Percentiles rank a stretch among this genome's conserved stretches.
Evolutionary conservation across 371 early-diverging fungal species (phyloP).

Genomic region (Coemansia sp.): DNA sequence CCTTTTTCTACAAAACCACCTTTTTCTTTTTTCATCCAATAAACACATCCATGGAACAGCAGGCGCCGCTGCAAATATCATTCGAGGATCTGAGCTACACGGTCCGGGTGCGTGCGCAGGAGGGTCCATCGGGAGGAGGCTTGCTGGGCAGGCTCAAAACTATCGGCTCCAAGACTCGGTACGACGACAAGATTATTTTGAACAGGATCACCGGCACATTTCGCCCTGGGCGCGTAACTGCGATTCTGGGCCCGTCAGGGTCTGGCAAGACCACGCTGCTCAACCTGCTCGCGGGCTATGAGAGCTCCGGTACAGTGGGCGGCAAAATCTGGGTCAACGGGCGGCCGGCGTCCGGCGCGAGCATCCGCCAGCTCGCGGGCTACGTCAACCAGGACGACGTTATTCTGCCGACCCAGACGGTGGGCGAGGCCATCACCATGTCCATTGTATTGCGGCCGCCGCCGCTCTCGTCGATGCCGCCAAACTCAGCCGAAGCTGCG

Average conservation of each 20-base stretch:
- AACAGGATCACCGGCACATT: constrained; percentile 45
- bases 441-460: constrained; percentile 79
- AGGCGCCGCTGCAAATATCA: constrained; percentile 38
- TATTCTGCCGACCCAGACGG: constrained; percentile 78
- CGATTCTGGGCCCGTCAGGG: constrained; percentile 58
- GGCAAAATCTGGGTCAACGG: constrained; percentile 71
- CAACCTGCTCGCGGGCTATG: constrained; percentile 72
- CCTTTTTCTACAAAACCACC: not conserved
- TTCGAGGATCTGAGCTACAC: constrained; percentile 46
- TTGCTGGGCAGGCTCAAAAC: not conserved
- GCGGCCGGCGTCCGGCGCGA: constrained; percentile 52
- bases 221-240: constrained; percentile 50
- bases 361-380: constrained; percentile 67
- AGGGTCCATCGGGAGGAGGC: too few species aligned
- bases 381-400: constrained; percentile 88
- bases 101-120: constrained; percentile 27
- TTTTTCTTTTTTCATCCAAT: not conserved
- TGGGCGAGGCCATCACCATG: constrained; percentile 77
- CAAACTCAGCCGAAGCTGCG: not conserved
- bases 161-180: not conserved
- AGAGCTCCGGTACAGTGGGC: constrained; percentile 59
- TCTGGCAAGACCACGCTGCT: constrained; percentile 70
- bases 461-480: constrained; percentile 15
- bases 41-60: not conserved
- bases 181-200: constrained; percentile 45